phyloP scores from a whole-genome alignment of 345 rosid genomes.

The Geranium rotundifolium region DNA sequence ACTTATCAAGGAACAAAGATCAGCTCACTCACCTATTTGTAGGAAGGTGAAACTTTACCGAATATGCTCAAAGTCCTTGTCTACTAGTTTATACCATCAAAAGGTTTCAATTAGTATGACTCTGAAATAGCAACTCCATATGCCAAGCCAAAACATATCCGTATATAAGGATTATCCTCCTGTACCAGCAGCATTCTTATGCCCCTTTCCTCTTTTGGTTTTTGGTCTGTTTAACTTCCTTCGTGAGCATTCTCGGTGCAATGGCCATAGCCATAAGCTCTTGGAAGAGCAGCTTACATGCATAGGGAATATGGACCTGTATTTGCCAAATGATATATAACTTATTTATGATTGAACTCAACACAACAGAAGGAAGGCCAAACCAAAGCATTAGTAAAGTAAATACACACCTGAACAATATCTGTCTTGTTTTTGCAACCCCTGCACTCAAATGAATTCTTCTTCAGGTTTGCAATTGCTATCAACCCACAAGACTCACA shows the following conservation, averaged over 20 bases:
- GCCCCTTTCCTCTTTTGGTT: conserved; percentile 56
- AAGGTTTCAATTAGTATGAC: too few relatives aligned
- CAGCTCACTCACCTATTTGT: too few relatives aligned
- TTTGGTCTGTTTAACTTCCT: conserved; percentile 35
- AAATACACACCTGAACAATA: conserved; percentile 58
- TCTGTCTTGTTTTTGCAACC: conserved; percentile 96
- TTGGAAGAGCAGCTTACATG: conserved; percentile 90
- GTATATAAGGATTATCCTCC: background rate
- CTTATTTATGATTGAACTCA: background rate
- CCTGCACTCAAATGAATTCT: conserved; percentile 86
- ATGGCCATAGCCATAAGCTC: conserved; percentile 99
- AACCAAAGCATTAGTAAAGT: background rate
- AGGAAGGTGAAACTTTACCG: too few relatives aligned
- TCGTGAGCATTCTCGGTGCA: too few relatives aligned
- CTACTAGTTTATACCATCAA: too few relatives aligned
- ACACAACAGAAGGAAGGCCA: conserved; percentile 8
- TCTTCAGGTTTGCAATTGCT: conserved; percentile 88
- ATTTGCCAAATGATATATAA: background rate
- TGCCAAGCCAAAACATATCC: too few relatives aligned
- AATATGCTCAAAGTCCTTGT: too few relatives aligned
- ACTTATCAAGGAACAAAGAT: too few relatives aligned
- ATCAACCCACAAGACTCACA: conserved; percentile 87
- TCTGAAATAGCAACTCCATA: too few relatives aligned
- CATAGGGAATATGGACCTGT: conserved; percentile 89
- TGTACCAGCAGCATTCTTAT: background rate